A percentile compares a stretch with the other conserved stretches of the same genome.
Evolutionary conservation across 257 asterid genomes (phyloP).

Genomic region (Solanum neorickii): DNA sequence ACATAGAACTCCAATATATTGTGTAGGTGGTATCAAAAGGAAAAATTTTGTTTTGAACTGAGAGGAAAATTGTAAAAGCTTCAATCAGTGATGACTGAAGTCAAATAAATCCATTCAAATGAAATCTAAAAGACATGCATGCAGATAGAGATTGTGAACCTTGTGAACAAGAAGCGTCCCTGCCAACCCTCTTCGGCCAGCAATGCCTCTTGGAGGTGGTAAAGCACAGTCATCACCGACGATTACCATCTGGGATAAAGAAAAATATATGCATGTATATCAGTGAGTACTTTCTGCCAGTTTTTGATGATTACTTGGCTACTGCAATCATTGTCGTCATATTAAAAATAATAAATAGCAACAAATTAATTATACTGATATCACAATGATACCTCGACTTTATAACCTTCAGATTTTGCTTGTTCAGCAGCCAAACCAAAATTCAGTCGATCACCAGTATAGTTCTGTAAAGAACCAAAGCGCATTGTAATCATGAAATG

Average conservation of each 20-base stretch:
- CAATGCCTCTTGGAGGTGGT: conserved; percentile 99
- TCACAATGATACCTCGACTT: conserved; percentile 58
- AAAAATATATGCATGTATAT: not conserved
- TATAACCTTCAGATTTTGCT: conserved; percentile 96
- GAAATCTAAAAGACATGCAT: not conserved
- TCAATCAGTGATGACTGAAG: not conserved
- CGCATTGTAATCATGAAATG: not conserved
- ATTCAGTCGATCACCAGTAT: conserved; percentile 91
- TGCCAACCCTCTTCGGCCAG: conserved; percentile 99
- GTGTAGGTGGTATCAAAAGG: not conserved
- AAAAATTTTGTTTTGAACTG: not conserved
- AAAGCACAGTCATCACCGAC: conserved; percentile 98
- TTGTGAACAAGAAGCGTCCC: conserved; percentile 92
- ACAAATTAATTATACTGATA: not conserved
- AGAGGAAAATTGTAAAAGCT: not conserved
- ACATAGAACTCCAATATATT: not conserved
- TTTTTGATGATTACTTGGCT: not conserved
- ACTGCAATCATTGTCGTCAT: not conserved
- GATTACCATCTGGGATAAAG: conserved; percentile 66
- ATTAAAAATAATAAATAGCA: not conserved
- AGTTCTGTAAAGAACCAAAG: conserved; percentile 44
- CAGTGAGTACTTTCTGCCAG: not conserved
- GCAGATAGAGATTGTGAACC: conserved; percentile 33
- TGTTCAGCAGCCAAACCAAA: conserved; percentile 98
- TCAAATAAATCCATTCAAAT: not conserved